A percentile compares a stretch with the other conserved stretches of the same genome.
phyloP scores from a whole-genome alignment of 495 filamentous ascomycete genomes.

The Recurvomyces mirabilis region DNA sequence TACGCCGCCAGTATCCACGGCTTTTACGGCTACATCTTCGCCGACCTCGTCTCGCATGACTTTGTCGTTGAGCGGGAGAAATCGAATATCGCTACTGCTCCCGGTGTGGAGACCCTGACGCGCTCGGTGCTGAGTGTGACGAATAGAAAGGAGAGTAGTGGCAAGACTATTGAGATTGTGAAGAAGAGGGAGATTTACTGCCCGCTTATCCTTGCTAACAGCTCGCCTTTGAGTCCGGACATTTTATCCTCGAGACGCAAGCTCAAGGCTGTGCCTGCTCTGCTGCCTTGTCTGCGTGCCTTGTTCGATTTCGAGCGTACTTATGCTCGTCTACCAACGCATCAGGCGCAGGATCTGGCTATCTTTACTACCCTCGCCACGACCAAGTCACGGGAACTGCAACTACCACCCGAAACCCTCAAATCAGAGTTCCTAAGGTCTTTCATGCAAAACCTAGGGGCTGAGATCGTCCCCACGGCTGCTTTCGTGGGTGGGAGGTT shows the following conservation, averaged over 20 bases:
- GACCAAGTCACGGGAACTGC: constrained; percentile 61
- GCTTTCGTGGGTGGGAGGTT: constrained; percentile 83
- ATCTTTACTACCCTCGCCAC: constrained; percentile 61
- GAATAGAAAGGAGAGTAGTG: constrained; percentile 57
- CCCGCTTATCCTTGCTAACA: constrained; percentile 67
- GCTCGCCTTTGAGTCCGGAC: constrained; percentile 59
- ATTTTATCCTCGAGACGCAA: constrained; percentile 53
- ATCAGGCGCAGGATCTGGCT: constrained; percentile 43
- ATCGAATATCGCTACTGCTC: constrained; percentile 56
- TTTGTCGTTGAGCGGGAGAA: constrained; percentile 78
- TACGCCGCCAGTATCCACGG: constrained; percentile 84
- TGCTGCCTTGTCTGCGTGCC: constrained; percentile 70
- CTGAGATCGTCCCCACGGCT: constrained; percentile 75
- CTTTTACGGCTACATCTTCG: constrained; percentile 89
- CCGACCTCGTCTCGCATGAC: constrained; percentile 77
- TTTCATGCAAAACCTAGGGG: constrained; percentile 70
- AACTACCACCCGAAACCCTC: constrained; percentile 65
- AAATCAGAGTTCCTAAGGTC: constrained; percentile 65
- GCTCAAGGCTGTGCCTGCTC: constrained; percentile 62
- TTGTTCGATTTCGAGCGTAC: constrained; percentile 65
- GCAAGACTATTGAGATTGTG: constrained; percentile 72
- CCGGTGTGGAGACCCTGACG: constrained; percentile 61
- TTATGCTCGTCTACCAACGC: constrained; percentile 39
- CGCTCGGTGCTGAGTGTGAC: constrained; percentile 60
- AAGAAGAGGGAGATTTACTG: constrained; percentile 85